phyloP scores from a whole-genome alignment of 495 filamentous ascomycete species.

The Daldinia concentrica region DNA sequence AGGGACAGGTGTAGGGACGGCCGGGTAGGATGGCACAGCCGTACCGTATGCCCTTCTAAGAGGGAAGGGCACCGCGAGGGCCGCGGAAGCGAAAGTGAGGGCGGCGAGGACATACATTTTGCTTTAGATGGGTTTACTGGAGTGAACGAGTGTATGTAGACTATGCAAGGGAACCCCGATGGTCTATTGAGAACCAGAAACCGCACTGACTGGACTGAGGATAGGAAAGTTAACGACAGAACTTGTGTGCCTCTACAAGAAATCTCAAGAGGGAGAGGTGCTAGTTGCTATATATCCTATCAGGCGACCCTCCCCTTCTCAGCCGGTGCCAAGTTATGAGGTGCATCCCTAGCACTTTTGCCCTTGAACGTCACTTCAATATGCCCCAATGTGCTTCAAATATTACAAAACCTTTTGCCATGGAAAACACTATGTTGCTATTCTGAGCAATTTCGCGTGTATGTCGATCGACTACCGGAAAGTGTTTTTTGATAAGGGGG shows the following conservation, averaged over 20 bases:
- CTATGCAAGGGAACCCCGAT: constrained; percentile 17
- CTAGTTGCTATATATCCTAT: constrained; percentile 16
- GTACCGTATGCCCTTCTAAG: constrained; percentile 5
- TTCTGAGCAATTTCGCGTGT: constrained; percentile 38
- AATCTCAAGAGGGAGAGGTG: neutral
- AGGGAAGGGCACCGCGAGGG: constrained; percentile 32
- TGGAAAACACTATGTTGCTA: constrained; percentile 24
- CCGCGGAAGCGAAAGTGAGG: constrained; percentile 33
- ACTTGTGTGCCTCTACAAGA: constrained; percentile 15
- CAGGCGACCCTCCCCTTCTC: neutral
- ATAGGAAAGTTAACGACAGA: constrained; percentile 26
- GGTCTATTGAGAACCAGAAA: constrained; percentile 18
- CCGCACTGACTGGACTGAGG: constrained; percentile 24
- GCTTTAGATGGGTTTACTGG: constrained; percentile 9
- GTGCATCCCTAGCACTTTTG: constrained; percentile 2
- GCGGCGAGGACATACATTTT: constrained; percentile 33
- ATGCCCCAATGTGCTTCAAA: constrained; percentile 2
- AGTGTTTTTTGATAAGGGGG: constrained; percentile 11
- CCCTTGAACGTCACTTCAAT: constrained; percentile 12
- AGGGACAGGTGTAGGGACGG: constrained; percentile 5
- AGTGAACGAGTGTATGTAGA: constrained; percentile 28
- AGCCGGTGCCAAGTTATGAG: constrained; percentile 15
- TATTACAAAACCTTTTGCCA: constrained; percentile 15
- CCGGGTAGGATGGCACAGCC: neutral
- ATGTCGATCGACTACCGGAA: constrained; percentile 35